Evolutionary conservation across 805 yeast species (phyloP).

Genomic region (Lachancea dasiensis): DNA sequence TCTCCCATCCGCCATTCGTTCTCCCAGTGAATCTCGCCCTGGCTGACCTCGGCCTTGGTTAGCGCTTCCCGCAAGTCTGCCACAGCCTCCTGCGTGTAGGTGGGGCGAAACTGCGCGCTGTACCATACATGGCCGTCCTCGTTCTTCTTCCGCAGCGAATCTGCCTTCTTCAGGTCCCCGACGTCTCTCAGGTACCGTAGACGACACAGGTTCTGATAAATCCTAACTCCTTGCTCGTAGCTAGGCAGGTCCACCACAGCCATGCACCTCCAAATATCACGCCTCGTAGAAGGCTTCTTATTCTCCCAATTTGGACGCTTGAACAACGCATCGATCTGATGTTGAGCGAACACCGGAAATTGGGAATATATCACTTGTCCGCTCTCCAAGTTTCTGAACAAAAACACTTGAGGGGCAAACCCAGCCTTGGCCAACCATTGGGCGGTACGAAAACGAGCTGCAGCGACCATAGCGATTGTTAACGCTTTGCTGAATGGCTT

Average conservation of each 20-base stretch:
- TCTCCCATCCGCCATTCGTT: conserved; percentile 83
- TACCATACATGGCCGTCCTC: conserved; percentile 79
- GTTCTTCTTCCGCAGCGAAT: conserved; percentile 62
- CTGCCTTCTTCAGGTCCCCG: conserved; percentile 52
- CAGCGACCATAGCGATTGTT: conserved; percentile 11
- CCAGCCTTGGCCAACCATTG: conserved; percentile 53
- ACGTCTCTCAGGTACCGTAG: conserved; percentile 70
- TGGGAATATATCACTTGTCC: conserved; percentile 91
- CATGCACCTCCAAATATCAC: conserved; percentile 88
- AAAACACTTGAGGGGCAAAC: conserved; percentile 75
- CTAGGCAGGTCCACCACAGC: conserved; percentile 66
- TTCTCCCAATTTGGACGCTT: conserved; percentile 86
- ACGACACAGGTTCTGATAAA: conserved; percentile 68
- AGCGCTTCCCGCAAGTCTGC: conserved; percentile 55
- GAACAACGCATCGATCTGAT: conserved; percentile 55
- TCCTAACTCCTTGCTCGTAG: conserved; percentile 60
- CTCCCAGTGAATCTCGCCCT: conserved; percentile 65
- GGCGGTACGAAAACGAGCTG: conserved; percentile 46
- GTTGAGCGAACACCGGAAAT: conserved; percentile 47
- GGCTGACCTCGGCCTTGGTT: conserved; percentile 24
- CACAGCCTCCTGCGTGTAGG: conserved; percentile 84
- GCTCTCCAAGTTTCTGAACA: conserved; percentile 78
- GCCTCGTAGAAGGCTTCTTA: conserved; percentile 68
- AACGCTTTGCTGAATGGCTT: neutral
- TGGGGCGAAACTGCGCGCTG: conserved; percentile 83